Percentiles rank a stretch among this genome's conserved stretches.
Evolutionary conservation across 2,329 filamentous ascomycete genomes (phyloP).

Genomic region (Trichocomaceae sp.): DNA sequence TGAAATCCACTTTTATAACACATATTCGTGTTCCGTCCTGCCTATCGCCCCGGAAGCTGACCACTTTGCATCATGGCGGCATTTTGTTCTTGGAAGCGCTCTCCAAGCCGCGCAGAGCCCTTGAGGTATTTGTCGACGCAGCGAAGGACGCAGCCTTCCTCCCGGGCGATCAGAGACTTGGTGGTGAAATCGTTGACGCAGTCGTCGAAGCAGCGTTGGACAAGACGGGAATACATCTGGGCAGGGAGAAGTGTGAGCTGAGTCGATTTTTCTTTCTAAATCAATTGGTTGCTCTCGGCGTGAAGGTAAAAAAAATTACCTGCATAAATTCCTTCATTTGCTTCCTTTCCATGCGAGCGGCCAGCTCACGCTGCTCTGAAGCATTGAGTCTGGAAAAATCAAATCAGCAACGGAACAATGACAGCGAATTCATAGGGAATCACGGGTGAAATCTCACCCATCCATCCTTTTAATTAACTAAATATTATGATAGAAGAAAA

Average conservation of each 20-base stretch:
- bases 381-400: slow-evolving; percentile 55
- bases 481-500: neutral
- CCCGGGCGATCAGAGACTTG: slow-evolving; percentile 81
- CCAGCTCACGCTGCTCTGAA: slow-evolving; percentile 85
- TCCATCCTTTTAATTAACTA: slow-evolving; percentile 8
- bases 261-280: neutral
- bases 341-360: slow-evolving; percentile 91
- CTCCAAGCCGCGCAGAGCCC: slow-evolving; percentile 78
- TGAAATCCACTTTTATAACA: neutral
- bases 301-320: slow-evolving; percentile 56
- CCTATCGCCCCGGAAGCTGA: slow-evolving; percentile 41
- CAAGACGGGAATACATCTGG: slow-evolving; percentile 59
- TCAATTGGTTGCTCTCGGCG: neutral
- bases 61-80: slow-evolving; percentile 60
- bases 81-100: slow-evolving; percentile 77
- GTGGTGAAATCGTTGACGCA: slow-evolving; percentile 98
- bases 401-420: too few species aligned
- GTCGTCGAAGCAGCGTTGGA: slow-evolving; percentile 76
- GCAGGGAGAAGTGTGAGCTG: neutral
- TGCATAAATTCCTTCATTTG: slow-evolving; percentile 99
- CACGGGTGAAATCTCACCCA: slow-evolving; percentile 7
- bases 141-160: slow-evolving; percentile 85
- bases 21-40: neutral
- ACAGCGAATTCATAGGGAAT: too few species aligned
- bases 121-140: slow-evolving; percentile 97